Percentiles rank a stretch among this genome's conserved stretches.
Conservation (phyloP, 1,284 basidiomycete species). For the Cerrena zonata region DNA sequence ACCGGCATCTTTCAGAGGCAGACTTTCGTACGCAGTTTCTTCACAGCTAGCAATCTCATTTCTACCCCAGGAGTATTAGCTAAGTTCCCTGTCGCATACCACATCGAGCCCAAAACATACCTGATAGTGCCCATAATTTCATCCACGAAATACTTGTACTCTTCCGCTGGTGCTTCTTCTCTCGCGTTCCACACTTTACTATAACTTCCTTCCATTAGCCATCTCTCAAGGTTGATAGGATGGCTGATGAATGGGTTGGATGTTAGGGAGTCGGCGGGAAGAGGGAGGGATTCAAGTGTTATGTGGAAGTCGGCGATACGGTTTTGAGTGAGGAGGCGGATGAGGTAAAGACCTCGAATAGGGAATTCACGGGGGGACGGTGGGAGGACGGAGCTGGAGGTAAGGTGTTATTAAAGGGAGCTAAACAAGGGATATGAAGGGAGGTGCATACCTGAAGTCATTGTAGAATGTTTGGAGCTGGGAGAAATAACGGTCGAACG, state of each 20-base stretch:
- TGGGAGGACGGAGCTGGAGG: conserved; percentile 63
- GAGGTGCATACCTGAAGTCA: conserved; percentile 60
- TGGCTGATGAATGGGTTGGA: conserved; percentile 79
- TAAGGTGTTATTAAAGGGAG: background rate
- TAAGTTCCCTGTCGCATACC: conserved; percentile 1
- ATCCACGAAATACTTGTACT: conserved; percentile 88
- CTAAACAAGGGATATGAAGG: conserved; percentile 10
- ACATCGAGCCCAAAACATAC: conserved; percentile 33
- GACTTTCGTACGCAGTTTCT: conserved; percentile 81
- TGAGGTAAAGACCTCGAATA: conserved; percentile 88
- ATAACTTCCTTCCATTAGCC: conserved; percentile 98
- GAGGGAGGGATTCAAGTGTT: conserved; percentile 90
- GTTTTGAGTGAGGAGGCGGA: conserved; percentile 91
- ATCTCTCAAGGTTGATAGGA: conserved; percentile 87
- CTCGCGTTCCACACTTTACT: conserved; percentile 96
- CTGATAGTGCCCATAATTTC: conserved; percentile 89
- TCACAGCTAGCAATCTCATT: conserved; percentile 93
- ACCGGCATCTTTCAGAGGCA: conserved; percentile 83
- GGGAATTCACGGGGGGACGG: conserved; percentile 82
- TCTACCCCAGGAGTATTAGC: conserved; percentile 33
- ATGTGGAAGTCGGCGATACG: conserved; percentile 98
- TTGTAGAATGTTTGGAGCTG: conserved; percentile 91
- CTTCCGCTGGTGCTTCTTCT: conserved; percentile 79
- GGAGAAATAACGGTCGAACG: conserved; percentile 92
- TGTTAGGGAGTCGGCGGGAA: conserved; percentile 66